These are phyloP conservation scores for Phascolomyces articulosus DNA, from an alignment of 371 early-diverging fungal genomes.

Conservation along the genomic window DNA sequence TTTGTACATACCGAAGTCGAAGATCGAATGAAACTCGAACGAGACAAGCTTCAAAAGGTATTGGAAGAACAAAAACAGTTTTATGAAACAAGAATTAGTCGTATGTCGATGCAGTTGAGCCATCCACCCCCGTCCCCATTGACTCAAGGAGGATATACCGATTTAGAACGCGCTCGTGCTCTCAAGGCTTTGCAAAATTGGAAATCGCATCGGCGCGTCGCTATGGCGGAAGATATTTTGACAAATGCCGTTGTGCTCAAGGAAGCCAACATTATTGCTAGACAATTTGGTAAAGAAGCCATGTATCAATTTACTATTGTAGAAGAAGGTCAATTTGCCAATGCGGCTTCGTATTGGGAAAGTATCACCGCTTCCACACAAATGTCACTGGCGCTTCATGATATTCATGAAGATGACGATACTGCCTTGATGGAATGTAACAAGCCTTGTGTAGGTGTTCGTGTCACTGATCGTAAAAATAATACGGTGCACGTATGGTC, in stretches of 20 bases:
- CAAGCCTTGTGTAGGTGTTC: conserved; percentile 69
- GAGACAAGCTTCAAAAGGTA: conserved; percentile 58
- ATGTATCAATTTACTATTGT: conserved; percentile 82
- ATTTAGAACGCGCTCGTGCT: conserved; percentile 54
- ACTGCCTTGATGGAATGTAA: conserved; percentile 45
- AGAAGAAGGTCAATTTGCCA: conserved; percentile 57
- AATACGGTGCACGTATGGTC: conserved; percentile 78
- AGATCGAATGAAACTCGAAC: conserved; percentile 54
- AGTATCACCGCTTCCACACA: conserved; percentile 17
- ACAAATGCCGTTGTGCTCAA: conserved; percentile 77
- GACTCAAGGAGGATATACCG: conserved; percentile 29
- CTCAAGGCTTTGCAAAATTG: conserved; percentile 55
- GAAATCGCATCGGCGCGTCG: conserved; percentile 67
- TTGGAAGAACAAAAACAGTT: conserved; percentile 51
- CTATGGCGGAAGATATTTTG: conserved; percentile 76
- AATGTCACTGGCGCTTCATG: conserved; percentile 43
- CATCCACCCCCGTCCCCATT: conserved; percentile 9
- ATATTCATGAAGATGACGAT: conserved; percentile 61
- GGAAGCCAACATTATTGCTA: conserved; percentile 87
- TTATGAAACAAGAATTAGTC: conserved; percentile 59
- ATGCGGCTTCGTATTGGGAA: conserved; percentile 68
- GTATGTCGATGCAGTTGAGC: conserved; percentile 44
- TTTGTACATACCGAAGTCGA: conserved; percentile 39
- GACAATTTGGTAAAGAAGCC: conserved; percentile 77
- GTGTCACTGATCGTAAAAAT: conserved; percentile 75